Base-by-base conservation (phyloP, 768 basidiomycete species). In the Suillus ampliporus region DNA sequence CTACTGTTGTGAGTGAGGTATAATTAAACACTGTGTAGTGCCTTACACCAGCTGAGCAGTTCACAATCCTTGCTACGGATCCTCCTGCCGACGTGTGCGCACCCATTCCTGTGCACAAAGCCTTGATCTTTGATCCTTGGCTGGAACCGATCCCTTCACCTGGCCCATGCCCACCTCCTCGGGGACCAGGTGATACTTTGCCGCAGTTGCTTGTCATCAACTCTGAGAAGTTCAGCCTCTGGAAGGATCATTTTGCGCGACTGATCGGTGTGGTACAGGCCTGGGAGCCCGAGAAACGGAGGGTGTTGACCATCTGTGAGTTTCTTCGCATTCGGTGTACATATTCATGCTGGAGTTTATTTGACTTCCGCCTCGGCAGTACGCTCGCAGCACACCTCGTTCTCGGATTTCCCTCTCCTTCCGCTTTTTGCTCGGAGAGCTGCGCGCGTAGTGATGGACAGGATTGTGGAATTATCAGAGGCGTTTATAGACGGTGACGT, bases 121-220 rank as follows among this genome's bases (percentile, higher is more conserved):
- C 83, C 10, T 70, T 95, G 23, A 79, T 89, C 23, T 82, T 92
- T 19, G 94, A 95, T 74, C 94, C 94, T 21, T 95, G 94, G 93
- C 75, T 94, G 9, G 91, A 94, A 61, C 91, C 92, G 19, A 69
- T 93, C 26, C 82, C 88, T 8, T 72, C 80, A 43, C 90, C 86
- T 35, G 87, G 86, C 5, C 87, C 78, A 0, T 61, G 58, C 1
- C 78, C 73, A 19, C 65, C 61, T 40, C 54, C 58, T 35, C 58
- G 57, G 37, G 57, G 64, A 26, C 34, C 62, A 26, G 65, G 64
- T 13, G 58, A 54, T 4, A 26, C 3, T 11, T 68, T 72, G 26
- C 83, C 82, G 2, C 76, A 71, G 48, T 74, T 90, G 67, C 72
- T 92, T 51, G 84, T 93, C 15, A 84, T 95, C 67, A 92, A 92